Evolutionary conservation across 2,329 filamentous ascomycete genomes (phyloP).

Genomic region (Cladorrhinum sp.): DNA sequence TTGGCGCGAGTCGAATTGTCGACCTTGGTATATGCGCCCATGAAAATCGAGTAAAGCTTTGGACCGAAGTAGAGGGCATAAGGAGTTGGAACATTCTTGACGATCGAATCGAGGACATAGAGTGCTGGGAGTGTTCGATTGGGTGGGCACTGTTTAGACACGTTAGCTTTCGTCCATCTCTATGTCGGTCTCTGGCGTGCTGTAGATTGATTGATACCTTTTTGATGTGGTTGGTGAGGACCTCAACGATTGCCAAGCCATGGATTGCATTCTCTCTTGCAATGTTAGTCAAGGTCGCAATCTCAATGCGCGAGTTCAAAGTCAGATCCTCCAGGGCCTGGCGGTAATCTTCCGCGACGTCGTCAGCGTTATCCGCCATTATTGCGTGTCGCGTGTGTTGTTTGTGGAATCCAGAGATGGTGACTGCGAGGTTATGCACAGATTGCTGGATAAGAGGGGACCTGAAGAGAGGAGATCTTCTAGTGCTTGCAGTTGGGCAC

Average conservation of each 20-base stretch:
- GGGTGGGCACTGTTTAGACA: conserved; percentile 68
- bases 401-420: background rate
- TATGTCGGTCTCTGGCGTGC: background rate
- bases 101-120: conserved; percentile 96
- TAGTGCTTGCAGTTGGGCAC: background rate
- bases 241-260: conserved; percentile 86
- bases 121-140: conserved; percentile 90
- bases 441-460: background rate
- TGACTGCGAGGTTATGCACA: conserved; percentile 1
- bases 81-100: conserved; percentile 97
- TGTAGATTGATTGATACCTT: conserved; percentile 56
- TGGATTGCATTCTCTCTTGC: conserved; percentile 96
- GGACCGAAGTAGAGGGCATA: conserved; percentile 94
- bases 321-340: conserved; percentile 89
- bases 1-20: conserved; percentile 79
- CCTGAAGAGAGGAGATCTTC: conserved; percentile 2
- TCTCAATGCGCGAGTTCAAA: conserved; percentile 88
- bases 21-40: conserved; percentile 92
- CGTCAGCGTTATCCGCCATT: conserved; percentile 60
- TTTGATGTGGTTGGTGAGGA: conserved; percentile 88
- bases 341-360: conserved; percentile 93
- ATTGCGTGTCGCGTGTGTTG: conserved; percentile 34
- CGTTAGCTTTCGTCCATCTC: conserved; percentile 25
- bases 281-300: conserved; percentile 95
- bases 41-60: conserved; percentile 90